Conservation (phyloP, 768 basidiomycete species). For the Albatrellus ellisii region DNA sequence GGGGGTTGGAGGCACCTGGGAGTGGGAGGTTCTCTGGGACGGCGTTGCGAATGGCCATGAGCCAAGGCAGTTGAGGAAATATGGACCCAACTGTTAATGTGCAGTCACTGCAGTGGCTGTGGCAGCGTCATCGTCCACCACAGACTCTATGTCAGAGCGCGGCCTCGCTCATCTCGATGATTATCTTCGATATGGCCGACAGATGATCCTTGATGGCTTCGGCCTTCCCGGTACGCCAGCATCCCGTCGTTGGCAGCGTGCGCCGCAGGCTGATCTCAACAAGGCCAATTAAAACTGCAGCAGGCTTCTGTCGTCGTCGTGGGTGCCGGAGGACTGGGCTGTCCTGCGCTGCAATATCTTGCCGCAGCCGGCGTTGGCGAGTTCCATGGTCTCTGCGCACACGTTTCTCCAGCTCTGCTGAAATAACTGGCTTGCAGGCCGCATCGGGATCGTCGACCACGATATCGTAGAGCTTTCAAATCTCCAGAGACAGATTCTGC, state of each 20-base stretch:
- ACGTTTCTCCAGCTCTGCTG: conserved; percentile 4
- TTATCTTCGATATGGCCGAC: conserved; percentile 86
- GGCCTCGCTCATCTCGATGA: conserved; percentile 33
- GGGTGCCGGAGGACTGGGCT: conserved; percentile 93
- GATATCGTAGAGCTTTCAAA: conserved; percentile 84
- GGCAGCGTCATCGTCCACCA: too few species aligned
- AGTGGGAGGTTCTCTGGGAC: conserved; percentile 7
- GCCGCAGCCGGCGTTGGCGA: conserved; percentile 85
- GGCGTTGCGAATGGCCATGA: too few species aligned
- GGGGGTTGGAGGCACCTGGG: not conserved
- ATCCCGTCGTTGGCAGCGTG: not conserved
- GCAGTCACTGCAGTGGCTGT: too few species aligned
- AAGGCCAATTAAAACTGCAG: conserved; percentile 79
- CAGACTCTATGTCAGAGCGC: too few species aligned
- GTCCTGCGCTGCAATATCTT: conserved; percentile 90
- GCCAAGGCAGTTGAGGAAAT: too few species aligned
- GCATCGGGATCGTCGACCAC: conserved; percentile 78
- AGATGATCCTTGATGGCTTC: conserved; percentile 89
- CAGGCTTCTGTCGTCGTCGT: conserved; percentile 70
- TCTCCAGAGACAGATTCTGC: conserved; percentile 87
- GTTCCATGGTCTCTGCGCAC: conserved; percentile 15
- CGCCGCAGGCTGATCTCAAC: conserved; percentile 20
- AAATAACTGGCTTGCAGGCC: conserved; percentile 32
- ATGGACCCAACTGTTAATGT: too few species aligned
- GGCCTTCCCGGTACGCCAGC: conserved; percentile 58